Evolutionary conservation across 2,329 filamentous ascomycete genomes (phyloP).

Genomic region (Monilinia laxa): DNA sequence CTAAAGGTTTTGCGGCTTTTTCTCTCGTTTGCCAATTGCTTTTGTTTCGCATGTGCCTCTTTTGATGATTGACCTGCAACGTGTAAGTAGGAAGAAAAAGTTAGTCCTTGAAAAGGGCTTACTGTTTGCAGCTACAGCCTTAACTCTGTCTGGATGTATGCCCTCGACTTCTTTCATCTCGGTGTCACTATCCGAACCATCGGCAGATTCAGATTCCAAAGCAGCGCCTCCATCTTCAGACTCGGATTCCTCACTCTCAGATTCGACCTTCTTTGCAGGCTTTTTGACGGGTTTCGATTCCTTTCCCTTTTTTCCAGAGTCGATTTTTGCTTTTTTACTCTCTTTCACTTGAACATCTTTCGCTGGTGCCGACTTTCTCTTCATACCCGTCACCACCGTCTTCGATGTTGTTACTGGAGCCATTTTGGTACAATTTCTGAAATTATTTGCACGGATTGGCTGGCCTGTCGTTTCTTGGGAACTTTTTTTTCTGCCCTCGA

Average conservation of each 20-base stretch:
- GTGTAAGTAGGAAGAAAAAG: constrained; percentile 40
- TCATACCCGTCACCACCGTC: constrained; percentile 49
- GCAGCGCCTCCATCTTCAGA: constrained; percentile 41
- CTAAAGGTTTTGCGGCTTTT: constrained; percentile 92
- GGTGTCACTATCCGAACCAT: constrained; percentile 43
- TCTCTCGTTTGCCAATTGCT: constrained; percentile 80
- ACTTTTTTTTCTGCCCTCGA: constrained; percentile 26
- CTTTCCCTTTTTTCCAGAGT: constrained; percentile 23
- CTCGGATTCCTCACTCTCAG: constrained; percentile 40
- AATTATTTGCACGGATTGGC: constrained; percentile 6
- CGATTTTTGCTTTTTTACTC: constrained; percentile 53
- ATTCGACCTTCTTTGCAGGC: constrained; percentile 38
- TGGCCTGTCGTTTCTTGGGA: constrained; percentile 14
- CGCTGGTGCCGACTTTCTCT: constrained; percentile 54
- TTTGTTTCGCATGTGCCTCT: constrained; percentile 92
- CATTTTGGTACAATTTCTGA: constrained; percentile 33
- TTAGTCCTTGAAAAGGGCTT: constrained; percentile 30
- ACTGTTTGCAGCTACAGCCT: constrained; percentile 38
- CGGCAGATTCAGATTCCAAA: constrained; percentile 39
- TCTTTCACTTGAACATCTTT: constrained; percentile 48
- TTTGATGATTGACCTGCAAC: constrained; percentile 62
- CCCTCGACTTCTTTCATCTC: constrained; percentile 39
- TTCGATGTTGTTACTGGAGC: constrained; percentile 45
- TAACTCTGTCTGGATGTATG: constrained; percentile 40
- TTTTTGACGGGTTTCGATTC: constrained; percentile 26